A percentile compares a stretch with the other conserved stretches of the same genome.
phyloP scores from a whole-genome alignment of 2,329 filamentous ascomycete genomes.

The Cladorrhinum sp. region DNA sequence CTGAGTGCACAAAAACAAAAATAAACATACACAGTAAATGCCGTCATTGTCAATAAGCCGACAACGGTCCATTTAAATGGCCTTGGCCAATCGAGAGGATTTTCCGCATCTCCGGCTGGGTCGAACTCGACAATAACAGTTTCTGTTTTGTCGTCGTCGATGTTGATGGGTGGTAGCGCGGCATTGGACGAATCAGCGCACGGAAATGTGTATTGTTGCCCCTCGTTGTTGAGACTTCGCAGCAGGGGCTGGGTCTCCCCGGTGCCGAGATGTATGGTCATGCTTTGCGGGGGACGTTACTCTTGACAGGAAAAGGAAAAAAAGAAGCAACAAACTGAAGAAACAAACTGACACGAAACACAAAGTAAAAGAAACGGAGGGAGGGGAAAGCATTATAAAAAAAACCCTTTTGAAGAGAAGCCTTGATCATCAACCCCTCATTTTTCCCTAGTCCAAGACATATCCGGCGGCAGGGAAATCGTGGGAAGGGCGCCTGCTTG shows the following conservation, averaged over 20 bases:
- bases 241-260: constrained; percentile 25
- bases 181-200: not conserved
- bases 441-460: not conserved
- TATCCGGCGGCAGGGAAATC: not conserved
- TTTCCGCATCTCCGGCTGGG: constrained; percentile 45
- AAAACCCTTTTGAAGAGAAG: not conserved
- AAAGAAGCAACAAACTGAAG: not conserved
- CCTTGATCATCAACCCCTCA: not conserved
- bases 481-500: not conserved
- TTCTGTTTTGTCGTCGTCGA: not conserved
- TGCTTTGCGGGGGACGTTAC: constrained; percentile 3
- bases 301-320: not conserved
- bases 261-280: constrained; percentile 11
- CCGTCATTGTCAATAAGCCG: constrained; percentile 50
- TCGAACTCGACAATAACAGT: constrained; percentile 41
- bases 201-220: constrained; percentile 14
- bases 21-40: constrained; percentile 51
- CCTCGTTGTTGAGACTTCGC: constrained; percentile 13
- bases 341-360: not conserved
- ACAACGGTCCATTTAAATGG: constrained; percentile 54
- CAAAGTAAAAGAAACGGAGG: not conserved
- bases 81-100: constrained; percentile 52
- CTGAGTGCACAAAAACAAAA: not conserved
- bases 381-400: not conserved
- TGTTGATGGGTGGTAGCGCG: not conserved